Evolutionary conservation across 208 protist genomes (phyloP).

Genomic region (Crithidia thermophila): DNA sequence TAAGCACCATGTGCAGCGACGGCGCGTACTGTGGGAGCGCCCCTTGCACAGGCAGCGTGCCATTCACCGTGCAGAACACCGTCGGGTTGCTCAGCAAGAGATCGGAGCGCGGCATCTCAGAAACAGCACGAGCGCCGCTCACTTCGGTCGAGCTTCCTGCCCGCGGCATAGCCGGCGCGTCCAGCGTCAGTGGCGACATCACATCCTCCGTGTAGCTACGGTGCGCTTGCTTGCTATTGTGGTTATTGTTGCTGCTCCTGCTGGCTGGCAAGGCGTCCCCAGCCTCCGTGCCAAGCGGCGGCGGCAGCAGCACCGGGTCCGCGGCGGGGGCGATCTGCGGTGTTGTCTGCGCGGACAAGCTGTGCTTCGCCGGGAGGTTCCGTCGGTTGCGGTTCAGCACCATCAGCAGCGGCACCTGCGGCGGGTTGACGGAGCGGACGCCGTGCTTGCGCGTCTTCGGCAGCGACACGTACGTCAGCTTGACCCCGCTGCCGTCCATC

Average conservation of each 20-base stretch:
- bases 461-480: constrained; percentile 77
- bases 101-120: neutral
- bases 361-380: constrained; percentile 46
- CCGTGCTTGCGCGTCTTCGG: constrained; percentile 53
- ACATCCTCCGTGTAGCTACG: constrained; percentile 16
- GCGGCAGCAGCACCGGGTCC: constrained; percentile 4
- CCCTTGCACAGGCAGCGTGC: constrained; percentile 22
- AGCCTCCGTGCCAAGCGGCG: neutral
- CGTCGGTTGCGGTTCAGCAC: constrained; percentile 60
- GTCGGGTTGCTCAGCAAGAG: constrained; percentile 35
- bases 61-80: constrained; percentile 36
- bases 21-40: constrained; percentile 46
- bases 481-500: constrained; percentile 46
- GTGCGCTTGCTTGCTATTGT: too few relatives aligned
- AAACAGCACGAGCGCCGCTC: too few relatives aligned
- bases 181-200: constrained; percentile 56
- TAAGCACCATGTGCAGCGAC: constrained; percentile 21
- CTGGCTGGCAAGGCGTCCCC: neutral
- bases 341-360: constrained; percentile 44
- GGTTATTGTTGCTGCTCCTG: too few relatives aligned
- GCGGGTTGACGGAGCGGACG: constrained; percentile 40
- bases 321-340: constrained; percentile 41
- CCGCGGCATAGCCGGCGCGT: constrained; percentile 15
- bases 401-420: constrained; percentile 56
- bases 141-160: neutral